Conservation (phyloP, 257 asterid genomes). For the Gentiana macrophylla region DNA sequence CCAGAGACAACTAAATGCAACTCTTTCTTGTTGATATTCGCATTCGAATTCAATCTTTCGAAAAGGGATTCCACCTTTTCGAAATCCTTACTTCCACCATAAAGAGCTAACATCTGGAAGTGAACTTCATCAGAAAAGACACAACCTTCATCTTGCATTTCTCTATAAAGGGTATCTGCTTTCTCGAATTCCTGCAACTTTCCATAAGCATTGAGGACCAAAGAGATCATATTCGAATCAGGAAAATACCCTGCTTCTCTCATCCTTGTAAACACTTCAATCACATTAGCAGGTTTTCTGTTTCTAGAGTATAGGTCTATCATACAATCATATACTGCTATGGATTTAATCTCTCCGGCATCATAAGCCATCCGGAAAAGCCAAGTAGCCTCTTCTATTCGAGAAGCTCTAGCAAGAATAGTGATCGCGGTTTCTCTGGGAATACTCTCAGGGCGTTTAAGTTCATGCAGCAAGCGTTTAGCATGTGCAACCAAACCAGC, state of each 20-base stretch:
- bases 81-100: slow-evolving; percentile 57
- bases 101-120: slow-evolving; percentile 82
- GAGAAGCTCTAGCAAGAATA: slow-evolving; percentile 79
- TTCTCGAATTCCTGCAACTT: slow-evolving; percentile 60
- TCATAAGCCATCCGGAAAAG: slow-evolving; percentile 75
- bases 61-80: slow-evolving; percentile 49
- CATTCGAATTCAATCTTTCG: slow-evolving; percentile 40
- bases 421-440: slow-evolving; percentile 73
- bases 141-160: slow-evolving; percentile 73
- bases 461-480: slow-evolving; percentile 66
- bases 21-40: slow-evolving; percentile 73
- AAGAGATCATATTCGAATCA: slow-evolving; percentile 44
- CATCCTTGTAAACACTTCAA: slow-evolving; percentile 86
- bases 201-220: slow-evolving; percentile 73
- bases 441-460: slow-evolving; percentile 78
- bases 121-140: slow-evolving; percentile 70
- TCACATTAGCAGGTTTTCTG: slow-evolving; percentile 50
- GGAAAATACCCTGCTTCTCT: slow-evolving; percentile 63
- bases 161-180: slow-evolving; percentile 51
- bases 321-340: slow-evolving; percentile 60
- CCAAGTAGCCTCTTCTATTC: slow-evolving; percentile 93
- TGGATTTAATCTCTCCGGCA: slow-evolving; percentile 67
- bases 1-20: slow-evolving; percentile 71
- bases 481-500: slow-evolving; percentile 90
- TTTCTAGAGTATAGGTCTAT: slow-evolving; percentile 56